Base-by-base conservation (phyloP, 805 yeast genomes). In the Saccharomyces mikatae region DNA sequence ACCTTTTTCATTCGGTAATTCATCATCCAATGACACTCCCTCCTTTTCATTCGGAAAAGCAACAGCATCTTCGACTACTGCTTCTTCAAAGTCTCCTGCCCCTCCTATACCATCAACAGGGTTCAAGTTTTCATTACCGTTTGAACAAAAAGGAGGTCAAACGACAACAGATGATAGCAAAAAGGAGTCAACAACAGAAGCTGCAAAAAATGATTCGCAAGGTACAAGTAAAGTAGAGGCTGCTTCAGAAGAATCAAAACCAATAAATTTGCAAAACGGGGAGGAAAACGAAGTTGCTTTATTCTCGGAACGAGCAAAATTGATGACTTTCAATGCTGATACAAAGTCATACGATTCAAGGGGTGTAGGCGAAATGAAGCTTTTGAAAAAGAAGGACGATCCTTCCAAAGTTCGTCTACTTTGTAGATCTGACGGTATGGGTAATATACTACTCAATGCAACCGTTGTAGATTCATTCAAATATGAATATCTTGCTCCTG, bases 361-460 rank as follows among this genome's bases (percentile, higher is more conserved):
- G 58, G 98, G 98, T 11, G 75, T 90, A 2, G 98, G 98, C 2
- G 91, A 85, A 51, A 75, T 90, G 61, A 87, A 89, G 63, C 75
- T 92, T 11, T 74, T 92, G 53, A 81, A 78, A 55, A 77, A 85
- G 62, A 78, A 78, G 51, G 76, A 74, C 1, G 83, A 86, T 9
- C 72, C 75, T 24, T 57, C 65, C 0, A 88, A 88, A 65, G 67
- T 83, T 2, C 81, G 98, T 67, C 72, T 88, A 13, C 72, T 92
- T 41, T 78, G 92, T 22, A 82, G 98, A 63, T 88, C 97, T 0
- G 98, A 91, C 54, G 97, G 96, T 29, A 83, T 89, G 44, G 85
- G 86, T 44, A 80, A 96, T 61, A 83, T 90, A 14, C 69, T 92
- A 48, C 71, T 92, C 56, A 92, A 92, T 67, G 74, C 83, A 13